These are phyloP conservation scores for Helicostylum pulchrum DNA, from an alignment of 192 early-diverging fungal species.

Conservation along the genomic window DNA sequence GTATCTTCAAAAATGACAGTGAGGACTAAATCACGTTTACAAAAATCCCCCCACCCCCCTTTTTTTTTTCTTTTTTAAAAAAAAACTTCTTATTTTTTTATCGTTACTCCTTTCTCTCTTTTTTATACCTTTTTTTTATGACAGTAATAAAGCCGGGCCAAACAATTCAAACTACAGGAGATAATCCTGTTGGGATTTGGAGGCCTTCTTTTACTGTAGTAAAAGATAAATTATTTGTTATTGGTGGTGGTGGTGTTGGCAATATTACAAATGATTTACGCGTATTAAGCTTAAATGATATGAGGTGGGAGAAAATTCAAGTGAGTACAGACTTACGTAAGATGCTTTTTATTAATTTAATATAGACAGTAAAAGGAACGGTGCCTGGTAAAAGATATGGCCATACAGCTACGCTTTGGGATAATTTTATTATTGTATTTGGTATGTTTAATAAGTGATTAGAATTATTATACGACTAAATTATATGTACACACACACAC, in stretches of 20 bases:
- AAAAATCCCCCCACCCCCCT: no score
- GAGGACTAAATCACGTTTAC: no score
- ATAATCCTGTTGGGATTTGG: slow-evolving; percentile 55
- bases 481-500: no score
- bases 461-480: no score
- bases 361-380: slow-evolving; percentile 39
- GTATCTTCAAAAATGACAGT: no score
- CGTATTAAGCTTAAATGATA: slow-evolving; percentile 44
- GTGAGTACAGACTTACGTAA: slow-evolving; percentile 18
- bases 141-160: slow-evolving; percentile 42
- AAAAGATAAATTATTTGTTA: slow-evolving; percentile 50
- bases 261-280: slow-evolving; percentile 58
- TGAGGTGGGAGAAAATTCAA: slow-evolving; percentile 51
- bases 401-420: slow-evolving; percentile 58
- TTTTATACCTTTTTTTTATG: no score
- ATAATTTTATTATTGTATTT: slow-evolving; percentile 52
- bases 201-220: slow-evolving; percentile 52
- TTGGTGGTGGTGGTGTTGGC: slow-evolving; percentile 53
- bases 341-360: background rate
- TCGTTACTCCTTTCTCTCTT: no score
- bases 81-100: no score
- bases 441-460: slow-evolving; percentile 25
- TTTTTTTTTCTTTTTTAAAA: no score
- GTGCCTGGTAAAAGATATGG: slow-evolving; percentile 56
- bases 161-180: slow-evolving; percentile 45